Percentiles rank a stretch among this genome's conserved stretches.
These are phyloP conservation scores for Globisporangium acanthophoron DNA, from an alignment of 352 stramenopile genomes.

Conservation along the genomic window DNA sequence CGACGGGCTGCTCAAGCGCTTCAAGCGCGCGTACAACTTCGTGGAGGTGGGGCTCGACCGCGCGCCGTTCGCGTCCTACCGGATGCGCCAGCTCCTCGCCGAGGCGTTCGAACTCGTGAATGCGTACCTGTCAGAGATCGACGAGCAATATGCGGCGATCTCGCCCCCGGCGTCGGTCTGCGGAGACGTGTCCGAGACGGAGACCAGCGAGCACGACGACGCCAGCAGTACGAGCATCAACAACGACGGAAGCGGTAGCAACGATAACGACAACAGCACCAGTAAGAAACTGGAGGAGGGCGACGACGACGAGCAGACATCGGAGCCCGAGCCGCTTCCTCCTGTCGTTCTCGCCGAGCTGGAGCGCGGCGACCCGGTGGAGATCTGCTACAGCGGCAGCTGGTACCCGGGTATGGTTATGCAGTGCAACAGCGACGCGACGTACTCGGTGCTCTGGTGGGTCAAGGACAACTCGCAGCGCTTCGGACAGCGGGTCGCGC, in stretches of 20 bases:
- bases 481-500: constrained; percentile 49
- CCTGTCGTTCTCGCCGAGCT: constrained; percentile 15
- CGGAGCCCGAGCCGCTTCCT: constrained; percentile 3
- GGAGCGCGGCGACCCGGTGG: constrained; percentile 56
- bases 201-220: neutral
- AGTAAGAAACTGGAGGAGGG: constrained; percentile 1
- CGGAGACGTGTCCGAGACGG: constrained; percentile 8
- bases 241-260: neutral
- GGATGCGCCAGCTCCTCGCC: constrained; percentile 65
- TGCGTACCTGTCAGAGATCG: constrained; percentile 36
- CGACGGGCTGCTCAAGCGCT: constrained; percentile 70
- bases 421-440: constrained; percentile 44
- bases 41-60: constrained; percentile 44
- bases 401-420: constrained; percentile 70
- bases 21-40: constrained; percentile 65
- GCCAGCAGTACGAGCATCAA: neutral
- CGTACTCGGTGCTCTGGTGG: constrained; percentile 80
- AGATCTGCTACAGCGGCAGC: constrained; percentile 41
- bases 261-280: neutral
- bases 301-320: neutral
- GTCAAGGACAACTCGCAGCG: constrained; percentile 76
- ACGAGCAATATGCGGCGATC: constrained; percentile 58
- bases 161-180: constrained; percentile 24
- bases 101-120: constrained; percentile 61
- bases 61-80: constrained; percentile 42